phyloP scores from a whole-genome alignment of 768 basidiomycete genomes.

The Agaricus subrufescens region DNA sequence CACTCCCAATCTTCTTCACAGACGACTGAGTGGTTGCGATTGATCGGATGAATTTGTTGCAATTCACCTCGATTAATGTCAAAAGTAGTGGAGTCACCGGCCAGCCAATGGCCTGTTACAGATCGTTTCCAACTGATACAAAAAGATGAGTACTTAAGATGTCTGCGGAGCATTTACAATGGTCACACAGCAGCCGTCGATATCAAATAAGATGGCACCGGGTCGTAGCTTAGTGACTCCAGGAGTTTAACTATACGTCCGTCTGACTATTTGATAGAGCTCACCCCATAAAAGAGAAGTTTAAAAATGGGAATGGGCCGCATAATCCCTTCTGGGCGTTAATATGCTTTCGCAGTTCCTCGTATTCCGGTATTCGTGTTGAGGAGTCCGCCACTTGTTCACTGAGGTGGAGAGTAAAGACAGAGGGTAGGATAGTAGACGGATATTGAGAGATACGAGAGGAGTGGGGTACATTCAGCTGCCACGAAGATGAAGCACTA shows the following conservation, averaged over 20 bases:
- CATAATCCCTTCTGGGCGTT: conserved; percentile 26
- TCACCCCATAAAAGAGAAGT: conserved; percentile 29
- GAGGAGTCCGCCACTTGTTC: too few relatives aligned
- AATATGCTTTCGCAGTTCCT: conserved; percentile 33
- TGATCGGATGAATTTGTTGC: neutral
- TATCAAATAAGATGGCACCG: conserved; percentile 31
- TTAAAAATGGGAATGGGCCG: conserved; percentile 27
- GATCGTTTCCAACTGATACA: conserved; percentile 33
- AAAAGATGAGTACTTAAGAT: neutral
- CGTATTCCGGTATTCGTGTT: conserved; percentile 24
- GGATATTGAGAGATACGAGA: too few relatives aligned
- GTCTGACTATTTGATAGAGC: neutral
- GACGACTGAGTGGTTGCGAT: neutral
- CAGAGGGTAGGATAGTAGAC: too few relatives aligned
- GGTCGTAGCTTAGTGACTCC: conserved; percentile 19
- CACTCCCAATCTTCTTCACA: conserved; percentile 51
- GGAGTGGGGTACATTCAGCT: too few relatives aligned
- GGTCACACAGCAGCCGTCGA: conserved; percentile 37
- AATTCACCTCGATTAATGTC: conserved; percentile 28
- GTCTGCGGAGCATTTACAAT: neutral
- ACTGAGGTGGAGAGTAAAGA: too few relatives aligned
- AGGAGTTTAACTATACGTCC: conserved; percentile 11
- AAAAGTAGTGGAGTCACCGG: conserved; percentile 26
- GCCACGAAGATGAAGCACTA: too few relatives aligned
- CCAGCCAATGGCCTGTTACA: conserved; percentile 33